A percentile compares a stretch with the other conserved stretches of the same genome.
Conservation (phyloP, 2,329 filamentous ascomycete species). For the Harringtonia aguacate region DNA sequence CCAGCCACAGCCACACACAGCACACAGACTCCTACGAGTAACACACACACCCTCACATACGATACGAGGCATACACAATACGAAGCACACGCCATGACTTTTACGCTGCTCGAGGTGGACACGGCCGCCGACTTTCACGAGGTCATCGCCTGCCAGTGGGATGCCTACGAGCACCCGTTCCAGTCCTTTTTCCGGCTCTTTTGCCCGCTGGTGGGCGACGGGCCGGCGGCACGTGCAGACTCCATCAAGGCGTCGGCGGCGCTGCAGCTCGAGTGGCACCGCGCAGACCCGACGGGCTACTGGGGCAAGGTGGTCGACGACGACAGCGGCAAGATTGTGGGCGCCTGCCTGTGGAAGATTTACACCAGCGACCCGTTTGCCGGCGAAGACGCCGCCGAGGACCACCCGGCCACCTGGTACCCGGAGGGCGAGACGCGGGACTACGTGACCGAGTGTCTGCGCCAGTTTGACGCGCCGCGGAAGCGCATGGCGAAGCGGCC, state of each 20-base stretch:
- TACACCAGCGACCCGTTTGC: background rate
- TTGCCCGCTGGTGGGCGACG: background rate
- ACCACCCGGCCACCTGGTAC: background rate
- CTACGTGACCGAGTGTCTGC: background rate
- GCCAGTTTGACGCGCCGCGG: background rate
- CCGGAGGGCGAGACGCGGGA: background rate
- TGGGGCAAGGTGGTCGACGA: constrained; percentile 4
- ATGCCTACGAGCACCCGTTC: background rate
- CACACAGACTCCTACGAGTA: too few species aligned
- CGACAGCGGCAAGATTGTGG: background rate
- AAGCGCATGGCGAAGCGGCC: background rate
- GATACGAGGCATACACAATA: too few species aligned
- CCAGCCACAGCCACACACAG: too few species aligned
- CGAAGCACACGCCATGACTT: background rate
- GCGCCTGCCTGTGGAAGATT: background rate
- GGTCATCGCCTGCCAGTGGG: background rate
- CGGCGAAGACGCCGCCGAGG: background rate
- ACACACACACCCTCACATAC: too few species aligned
- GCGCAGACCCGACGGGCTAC: background rate
- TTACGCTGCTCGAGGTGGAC: background rate
- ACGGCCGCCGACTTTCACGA: background rate
- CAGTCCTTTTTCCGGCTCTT: constrained; percentile 1
- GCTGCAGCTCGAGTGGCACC: background rate
- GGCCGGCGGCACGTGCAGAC: background rate
- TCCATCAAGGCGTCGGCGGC: background rate